Base-by-base conservation (phyloP, 208 protist species). In the Leishmania tarentolae region DNA sequence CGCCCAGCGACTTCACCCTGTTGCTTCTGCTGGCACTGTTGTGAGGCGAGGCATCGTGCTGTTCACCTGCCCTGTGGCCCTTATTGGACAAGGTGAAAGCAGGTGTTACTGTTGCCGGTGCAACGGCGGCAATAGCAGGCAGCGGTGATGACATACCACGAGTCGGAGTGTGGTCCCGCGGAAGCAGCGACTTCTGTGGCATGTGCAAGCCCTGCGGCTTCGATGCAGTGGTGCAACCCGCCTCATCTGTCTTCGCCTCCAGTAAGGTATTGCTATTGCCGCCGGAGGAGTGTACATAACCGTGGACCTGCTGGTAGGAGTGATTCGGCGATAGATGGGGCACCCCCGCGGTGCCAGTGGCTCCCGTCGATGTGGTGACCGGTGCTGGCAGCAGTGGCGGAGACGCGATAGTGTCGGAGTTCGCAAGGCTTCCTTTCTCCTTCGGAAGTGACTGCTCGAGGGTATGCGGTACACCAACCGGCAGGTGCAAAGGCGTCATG, bases 381-480 rank as follows among this genome's bases (percentile, higher is more conserved):
- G 47, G 28, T 4, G 71, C 47, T 15, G 3, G 17, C 31, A 3
- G n/a, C n/a, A 61, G 73, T 8, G 19, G 21, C 19, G 73, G 37
- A 47, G 3, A 21, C n/a, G 56, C 53, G 35, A n/a, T 40, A 28
- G 37, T 31, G 40, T 65, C 65, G 40, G 46, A 1, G 15, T 40
- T 35, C 15, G 31, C 11, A 66, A 66, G 37, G 9, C 56, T 24
- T 17, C 44, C 37, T 3, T 77, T n/a, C 31, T 77, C 59, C 24
- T 76, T 3, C 44, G 70, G 63, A n/a, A 80, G 57, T 40, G 76
- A 71, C 6, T 35, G 57, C 46, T 80, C 70, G 24, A 35, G 70
- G 1, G 70, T 66, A 9, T 70, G 76, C 2, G 70, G 65, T 2
- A 73, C 68, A 15, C 70, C 57, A 21, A 66, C 75, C 5, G 81